Conservation (phyloP, 1,139 yeast species). For the Taphrina communis region DNA sequence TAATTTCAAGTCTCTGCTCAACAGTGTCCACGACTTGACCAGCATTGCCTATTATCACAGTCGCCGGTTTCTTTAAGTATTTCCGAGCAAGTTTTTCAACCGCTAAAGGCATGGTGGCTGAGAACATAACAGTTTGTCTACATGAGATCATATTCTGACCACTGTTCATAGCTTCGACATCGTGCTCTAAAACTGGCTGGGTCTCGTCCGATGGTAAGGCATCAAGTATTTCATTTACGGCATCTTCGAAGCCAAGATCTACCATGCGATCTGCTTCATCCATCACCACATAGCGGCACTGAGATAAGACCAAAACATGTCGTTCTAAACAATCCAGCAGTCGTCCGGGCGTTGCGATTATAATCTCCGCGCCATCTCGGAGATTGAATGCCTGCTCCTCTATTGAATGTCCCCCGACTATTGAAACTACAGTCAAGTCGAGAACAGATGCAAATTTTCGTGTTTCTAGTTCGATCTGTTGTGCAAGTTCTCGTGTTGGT, state of each 20-base stretch:
- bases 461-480: conserved; percentile 76
- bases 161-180: conserved; percentile 40
- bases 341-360: conserved; percentile 94
- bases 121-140: conserved; percentile 80
- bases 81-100: conserved; percentile 69
- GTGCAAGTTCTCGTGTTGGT: conserved; percentile 92
- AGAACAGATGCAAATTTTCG: conserved; percentile 57
- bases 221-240: conserved; percentile 65
- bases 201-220: conserved; percentile 55
- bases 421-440: conserved; percentile 63
- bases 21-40: conserved; percentile 69
- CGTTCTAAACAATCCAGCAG: conserved; percentile 78
- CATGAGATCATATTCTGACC: conserved; percentile 46
- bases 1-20: conserved; percentile 69
- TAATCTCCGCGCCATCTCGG: conserved; percentile 72
- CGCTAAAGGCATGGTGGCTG: conserved; percentile 85
- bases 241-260: conserved; percentile 90
- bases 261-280: conserved; percentile 97
- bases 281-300: conserved; percentile 72
- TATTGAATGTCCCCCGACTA: conserved; percentile 89
- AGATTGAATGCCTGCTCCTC: conserved; percentile 72
- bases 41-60: conserved; percentile 68
- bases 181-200: conserved; percentile 49
- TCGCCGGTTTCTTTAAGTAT: conserved; percentile 67
- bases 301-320: conserved; percentile 63